Base-by-base conservation (phyloP, 768 basidiomycete species). In the Tulasnella calospora region DNA sequence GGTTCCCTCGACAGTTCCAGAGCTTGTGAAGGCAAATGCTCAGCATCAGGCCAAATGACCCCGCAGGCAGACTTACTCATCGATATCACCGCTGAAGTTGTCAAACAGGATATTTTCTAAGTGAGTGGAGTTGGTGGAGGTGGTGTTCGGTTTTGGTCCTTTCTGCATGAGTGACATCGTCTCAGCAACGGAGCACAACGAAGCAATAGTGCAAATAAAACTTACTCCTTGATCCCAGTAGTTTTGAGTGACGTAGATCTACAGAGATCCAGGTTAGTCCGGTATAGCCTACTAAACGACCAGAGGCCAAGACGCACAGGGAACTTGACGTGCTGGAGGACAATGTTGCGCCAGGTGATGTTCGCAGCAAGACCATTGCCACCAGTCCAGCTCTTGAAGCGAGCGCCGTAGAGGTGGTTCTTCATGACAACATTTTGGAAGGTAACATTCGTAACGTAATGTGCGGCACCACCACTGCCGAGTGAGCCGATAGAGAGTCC, bases 61-160 rank as follows among this genome's bases (percentile, higher is more conserved):
- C 8, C 41, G n/a, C 17, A 70, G 6, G 35, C 3, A 30, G 71
- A 21, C 88, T 88, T 71, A 85, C 73, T 73, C 84, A 82, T 87
- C 84, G 61, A 90, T 85, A 3, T 85, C 84, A 0, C 90, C 90
- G 4, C 81, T 82, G 80, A 91, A 90, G 81, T 87, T 86, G 71
- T 90, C 83, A 81, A 91, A 91, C n/a, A 84, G 46, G 82, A 91
- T 88, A 80, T 89, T 88, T 79, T 88, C 83, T 55, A 91, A 85
- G 81, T 87, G 88, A 0, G 90, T 91, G 81, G 88, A 89, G 82
- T 88, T 90, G 9, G 81, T 81, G 74, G 82, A 84, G 3, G 87
- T 86, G 2, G 84, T 73, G 80, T 87, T 88, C 21, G 81, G 81
- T 2, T 88, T 84, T 44, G 41, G 23, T 83, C 85, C 74, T 81